These are phyloP conservation scores for Gelatoporia subvermispora DNA, from an alignment of 768 basidiomycete species.

Conservation along the genomic window DNA sequence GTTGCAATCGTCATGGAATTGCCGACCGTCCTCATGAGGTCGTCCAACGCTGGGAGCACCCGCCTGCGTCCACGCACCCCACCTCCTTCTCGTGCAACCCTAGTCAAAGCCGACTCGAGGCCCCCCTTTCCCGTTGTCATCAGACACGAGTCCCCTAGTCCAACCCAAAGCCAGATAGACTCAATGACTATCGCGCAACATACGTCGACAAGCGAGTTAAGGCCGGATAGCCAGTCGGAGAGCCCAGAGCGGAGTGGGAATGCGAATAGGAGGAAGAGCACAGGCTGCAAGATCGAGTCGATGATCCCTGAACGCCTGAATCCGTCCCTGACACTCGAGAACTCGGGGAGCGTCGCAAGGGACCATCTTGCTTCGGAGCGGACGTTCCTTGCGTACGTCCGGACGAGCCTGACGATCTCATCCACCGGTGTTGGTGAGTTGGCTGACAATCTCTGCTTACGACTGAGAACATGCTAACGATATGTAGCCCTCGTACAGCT, in stretches of 20 bases:
- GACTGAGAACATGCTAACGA: background rate
- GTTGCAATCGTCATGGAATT: too few species aligned
- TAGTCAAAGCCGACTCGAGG: too few species aligned
- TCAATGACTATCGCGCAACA: too few species aligned
- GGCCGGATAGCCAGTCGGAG: background rate
- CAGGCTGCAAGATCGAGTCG: background rate
- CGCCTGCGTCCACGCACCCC: too few species aligned
- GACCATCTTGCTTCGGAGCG: slow-evolving; percentile 50
- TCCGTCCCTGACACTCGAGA: slow-evolving; percentile 34
- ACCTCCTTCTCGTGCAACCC: too few species aligned
- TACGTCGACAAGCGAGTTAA: too few species aligned
- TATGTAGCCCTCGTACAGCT: slow-evolving; percentile 41
- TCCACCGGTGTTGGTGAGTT: slow-evolving; percentile 46
- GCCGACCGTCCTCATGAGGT: too few species aligned
- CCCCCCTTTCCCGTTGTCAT: too few species aligned
- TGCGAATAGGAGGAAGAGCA: background rate
- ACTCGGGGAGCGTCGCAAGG: slow-evolving; percentile 44
- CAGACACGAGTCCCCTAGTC: too few species aligned
- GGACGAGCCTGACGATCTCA: slow-evolving; percentile 45
- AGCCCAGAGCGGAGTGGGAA: background rate
- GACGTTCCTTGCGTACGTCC: slow-evolving; percentile 47
- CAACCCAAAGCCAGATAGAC: too few species aligned
- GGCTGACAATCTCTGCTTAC: background rate
- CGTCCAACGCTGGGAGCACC: too few species aligned
- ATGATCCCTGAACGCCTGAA: slow-evolving; percentile 2